A percentile compares a stretch with the other conserved stretches of the same genome.
Conservation (phyloP, 2,329 filamentous ascomycete genomes). For the Chlorencoelia australis region DNA sequence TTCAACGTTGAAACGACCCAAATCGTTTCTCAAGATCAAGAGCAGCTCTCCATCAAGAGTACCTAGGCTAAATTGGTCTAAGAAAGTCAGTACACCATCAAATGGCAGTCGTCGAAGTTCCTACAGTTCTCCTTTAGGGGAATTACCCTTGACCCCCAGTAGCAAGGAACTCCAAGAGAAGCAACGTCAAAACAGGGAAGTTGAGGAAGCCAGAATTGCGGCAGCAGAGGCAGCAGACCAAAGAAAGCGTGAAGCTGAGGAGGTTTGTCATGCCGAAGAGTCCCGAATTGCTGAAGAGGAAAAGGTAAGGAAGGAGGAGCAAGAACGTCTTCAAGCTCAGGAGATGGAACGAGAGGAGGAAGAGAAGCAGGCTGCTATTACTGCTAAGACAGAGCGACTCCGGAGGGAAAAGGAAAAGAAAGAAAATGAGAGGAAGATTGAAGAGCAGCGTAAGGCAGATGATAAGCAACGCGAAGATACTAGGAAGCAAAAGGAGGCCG, state of each 20-base stretch:
- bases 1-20: conserved; percentile 11
- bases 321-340: conserved; percentile 8
- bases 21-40: conserved; percentile 11
- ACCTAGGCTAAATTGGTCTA: conserved; percentile 11
- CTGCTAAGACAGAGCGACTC: conserved; percentile 11
- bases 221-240: conserved; percentile 18
- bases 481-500: conserved; percentile 8
- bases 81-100: conserved; percentile 17
- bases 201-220: conserved; percentile 11
- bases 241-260: conserved; percentile 12
- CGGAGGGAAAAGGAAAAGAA: conserved; percentile 12
- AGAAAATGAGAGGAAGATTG: conserved; percentile 1
- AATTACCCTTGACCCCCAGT: conserved; percentile 19
- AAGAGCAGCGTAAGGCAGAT: conserved; percentile 7
- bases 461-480: conserved; percentile 9
- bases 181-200: conserved; percentile 10
- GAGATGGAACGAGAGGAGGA: too few relatives aligned
- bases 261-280: conserved; percentile 13
- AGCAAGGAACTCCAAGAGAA: conserved; percentile 17
- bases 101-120: conserved; percentile 10
- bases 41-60: conserved; percentile 12
- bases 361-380: conserved; percentile 10
- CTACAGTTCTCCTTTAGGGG: conserved; percentile 6
- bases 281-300: conserved; percentile 10
- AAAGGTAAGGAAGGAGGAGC: conserved; percentile 7